phyloP scores from a whole-genome alignment of 768 basidiomycete species.

The Termitomyces sp. region DNA sequence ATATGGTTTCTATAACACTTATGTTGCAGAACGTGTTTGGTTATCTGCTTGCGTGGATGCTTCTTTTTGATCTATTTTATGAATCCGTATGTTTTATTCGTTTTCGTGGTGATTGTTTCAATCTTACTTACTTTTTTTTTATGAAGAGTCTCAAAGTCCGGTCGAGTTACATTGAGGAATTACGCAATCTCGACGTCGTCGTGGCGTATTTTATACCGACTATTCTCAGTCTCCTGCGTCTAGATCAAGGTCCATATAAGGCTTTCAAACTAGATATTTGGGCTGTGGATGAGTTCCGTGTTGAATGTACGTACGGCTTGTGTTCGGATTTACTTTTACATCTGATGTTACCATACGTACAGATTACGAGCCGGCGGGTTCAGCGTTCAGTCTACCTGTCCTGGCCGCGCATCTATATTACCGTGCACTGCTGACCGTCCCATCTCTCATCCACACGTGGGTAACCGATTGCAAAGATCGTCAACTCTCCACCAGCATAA shows the following conservation, averaged over 20 bases:
- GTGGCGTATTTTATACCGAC: constrained; percentile 63
- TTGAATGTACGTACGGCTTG: constrained; percentile 55
- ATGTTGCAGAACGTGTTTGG: constrained; percentile 57
- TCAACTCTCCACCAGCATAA: constrained; percentile 74
- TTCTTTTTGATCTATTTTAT: constrained; percentile 79
- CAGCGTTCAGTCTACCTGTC: constrained; percentile 50
- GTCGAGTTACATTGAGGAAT: constrained; percentile 80
- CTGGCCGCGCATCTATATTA: constrained; percentile 89
- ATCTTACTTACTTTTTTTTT: neutral
- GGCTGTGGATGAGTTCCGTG: constrained; percentile 79
- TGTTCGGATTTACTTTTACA: neutral
- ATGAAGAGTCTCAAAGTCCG: constrained; percentile 90
- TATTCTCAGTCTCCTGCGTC: constrained; percentile 60
- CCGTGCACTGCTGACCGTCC: constrained; percentile 77
- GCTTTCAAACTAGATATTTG: constrained; percentile 82
- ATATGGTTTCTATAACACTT: too few species aligned
- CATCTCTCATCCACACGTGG: constrained; percentile 84
- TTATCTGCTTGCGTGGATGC: constrained; percentile 84
- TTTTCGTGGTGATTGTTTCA: neutral
- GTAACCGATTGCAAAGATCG: constrained; percentile 86
- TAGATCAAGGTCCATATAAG: constrained; percentile 63
- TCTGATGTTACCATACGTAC: constrained; percentile 1
- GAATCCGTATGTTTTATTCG: constrained; percentile 59
- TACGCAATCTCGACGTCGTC: constrained; percentile 69
- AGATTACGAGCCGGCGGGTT: constrained; percentile 62